Percentiles rank a stretch among this genome's conserved stretches.
Conservation (phyloP, 495 filamentous ascomycete genomes). For the Annulohypoxylon nitens region DNA sequence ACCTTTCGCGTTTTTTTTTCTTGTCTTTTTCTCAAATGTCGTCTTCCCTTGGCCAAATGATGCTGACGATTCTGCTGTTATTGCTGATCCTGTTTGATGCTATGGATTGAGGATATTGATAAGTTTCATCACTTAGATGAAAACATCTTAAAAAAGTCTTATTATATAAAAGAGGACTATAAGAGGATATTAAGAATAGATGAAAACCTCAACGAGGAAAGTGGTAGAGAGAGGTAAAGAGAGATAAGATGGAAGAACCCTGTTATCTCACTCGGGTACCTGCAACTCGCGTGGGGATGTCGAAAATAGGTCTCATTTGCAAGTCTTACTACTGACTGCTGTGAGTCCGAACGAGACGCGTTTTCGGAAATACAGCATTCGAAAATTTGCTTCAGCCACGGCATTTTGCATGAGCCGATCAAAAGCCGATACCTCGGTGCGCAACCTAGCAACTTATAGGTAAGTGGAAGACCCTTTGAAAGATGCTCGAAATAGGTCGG, state of each 20-base stretch:
- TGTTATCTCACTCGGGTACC: constrained; percentile 31
- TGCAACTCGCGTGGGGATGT: constrained; percentile 28
- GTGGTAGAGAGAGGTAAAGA: not conserved
- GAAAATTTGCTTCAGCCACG: constrained; percentile 34
- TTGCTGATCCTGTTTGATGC: not conserved
- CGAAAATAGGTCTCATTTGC: constrained; percentile 39
- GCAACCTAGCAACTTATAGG: not conserved
- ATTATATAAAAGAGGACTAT: constrained; percentile 2
- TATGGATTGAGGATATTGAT: constrained; percentile 8
- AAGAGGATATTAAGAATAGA: constrained; percentile 8
- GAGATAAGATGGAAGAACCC: constrained; percentile 7
- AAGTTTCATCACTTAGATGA: not conserved
- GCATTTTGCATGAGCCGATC: not conserved
- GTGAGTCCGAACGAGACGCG: constrained; percentile 21
- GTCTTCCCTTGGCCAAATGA: not conserved
- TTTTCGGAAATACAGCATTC: constrained; percentile 20
- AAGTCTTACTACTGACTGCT: constrained; percentile 23
- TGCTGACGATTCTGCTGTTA: not conserved
- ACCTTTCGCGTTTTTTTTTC: constrained; percentile 26
- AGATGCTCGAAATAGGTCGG: constrained; percentile 12
- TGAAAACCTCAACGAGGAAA: constrained; percentile 19
- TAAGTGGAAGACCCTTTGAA: not conserved
- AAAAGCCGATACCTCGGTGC: not conserved
- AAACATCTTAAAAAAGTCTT: not conserved
- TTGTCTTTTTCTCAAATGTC: not conserved